Percentiles rank a stretch among this genome's conserved stretches.
These are phyloP conservation scores for Didymella pinodella DNA, from an alignment of 2,329 filamentous ascomycete genomes.

Conservation along the genomic window DNA sequence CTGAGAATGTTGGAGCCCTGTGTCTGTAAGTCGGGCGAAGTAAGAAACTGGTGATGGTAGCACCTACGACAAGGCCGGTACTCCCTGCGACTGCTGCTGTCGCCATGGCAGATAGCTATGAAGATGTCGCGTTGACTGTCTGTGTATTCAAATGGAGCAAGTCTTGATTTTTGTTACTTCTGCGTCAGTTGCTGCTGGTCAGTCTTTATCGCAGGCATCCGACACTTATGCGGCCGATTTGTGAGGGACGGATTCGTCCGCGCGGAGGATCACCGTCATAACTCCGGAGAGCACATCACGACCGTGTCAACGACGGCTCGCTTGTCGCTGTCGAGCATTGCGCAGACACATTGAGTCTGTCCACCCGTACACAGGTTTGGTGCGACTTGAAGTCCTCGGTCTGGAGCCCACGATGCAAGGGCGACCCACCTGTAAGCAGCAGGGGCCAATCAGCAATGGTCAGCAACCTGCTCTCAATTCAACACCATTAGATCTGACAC, in stretches of 20 bases:
- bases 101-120: slow-evolving; percentile 50
- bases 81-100: slow-evolving; percentile 67
- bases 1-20: slow-evolving; percentile 78
- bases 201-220: slow-evolving; percentile 9
- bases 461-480: background rate
- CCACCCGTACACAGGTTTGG: background rate
- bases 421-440: background rate
- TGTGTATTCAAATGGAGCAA: background rate
- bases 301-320: background rate
- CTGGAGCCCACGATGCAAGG: background rate
- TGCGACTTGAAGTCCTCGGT: background rate
- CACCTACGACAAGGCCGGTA: slow-evolving; percentile 66
- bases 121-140: background rate
- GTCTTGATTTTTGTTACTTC: background rate
- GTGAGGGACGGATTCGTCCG: slow-evolving; percentile 9
- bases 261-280: slow-evolving; percentile 6
- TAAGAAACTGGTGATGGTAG: background rate
- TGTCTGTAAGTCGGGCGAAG: background rate
- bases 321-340: background rate
- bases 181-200: background rate
- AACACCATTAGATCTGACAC: background rate
- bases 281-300: slow-evolving; percentile 1
- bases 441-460: slow-evolving; percentile 8
- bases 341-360: background rate
- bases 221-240: slow-evolving; percentile 11